phyloP scores from a whole-genome alignment of 441 rosid genomes.

The Brassica balearica region DNA sequence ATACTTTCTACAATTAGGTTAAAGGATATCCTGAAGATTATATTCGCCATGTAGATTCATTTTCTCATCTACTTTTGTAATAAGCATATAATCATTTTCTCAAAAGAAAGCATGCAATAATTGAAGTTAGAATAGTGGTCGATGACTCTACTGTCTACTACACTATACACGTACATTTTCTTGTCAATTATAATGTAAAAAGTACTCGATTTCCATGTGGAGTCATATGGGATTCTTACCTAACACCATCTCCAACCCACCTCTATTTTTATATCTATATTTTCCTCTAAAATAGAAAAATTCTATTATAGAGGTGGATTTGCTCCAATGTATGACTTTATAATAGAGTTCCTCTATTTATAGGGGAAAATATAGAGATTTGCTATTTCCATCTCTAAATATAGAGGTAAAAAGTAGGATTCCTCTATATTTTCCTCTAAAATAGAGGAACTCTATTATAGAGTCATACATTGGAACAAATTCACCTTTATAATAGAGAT shows the following conservation, averaged over 20 bases:
- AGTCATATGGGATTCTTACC: neutral
- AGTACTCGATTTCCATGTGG: constrained; percentile 30
- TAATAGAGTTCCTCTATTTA: too few relatives aligned
- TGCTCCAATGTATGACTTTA: too few relatives aligned
- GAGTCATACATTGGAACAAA: too few relatives aligned
- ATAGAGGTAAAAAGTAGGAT: too few relatives aligned
- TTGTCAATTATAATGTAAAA: neutral
- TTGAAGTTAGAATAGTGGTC: neutral
- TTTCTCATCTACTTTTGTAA: neutral
- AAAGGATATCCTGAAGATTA: neutral
- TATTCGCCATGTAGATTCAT: neutral
- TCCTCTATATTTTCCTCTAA: too few relatives aligned
- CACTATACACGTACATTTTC: constrained; percentile 9
- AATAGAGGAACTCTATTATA: too few relatives aligned
- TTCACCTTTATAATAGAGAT: too few relatives aligned
- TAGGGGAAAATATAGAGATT: too few relatives aligned
- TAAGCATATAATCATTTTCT: constrained; percentile 1
- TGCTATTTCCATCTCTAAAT: too few relatives aligned
- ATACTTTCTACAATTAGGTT: neutral
- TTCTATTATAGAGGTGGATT: too few relatives aligned
- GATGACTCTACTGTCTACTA: neutral
- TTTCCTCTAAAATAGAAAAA: too few relatives aligned
- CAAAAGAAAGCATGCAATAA: neutral
- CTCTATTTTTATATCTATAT: too few relatives aligned
- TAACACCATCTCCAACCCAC: neutral